Percentiles rank a stretch among this genome's conserved stretches.
Conservation (phyloP, 768 basidiomycete species). For the Pleurotus sapidus region DNA sequence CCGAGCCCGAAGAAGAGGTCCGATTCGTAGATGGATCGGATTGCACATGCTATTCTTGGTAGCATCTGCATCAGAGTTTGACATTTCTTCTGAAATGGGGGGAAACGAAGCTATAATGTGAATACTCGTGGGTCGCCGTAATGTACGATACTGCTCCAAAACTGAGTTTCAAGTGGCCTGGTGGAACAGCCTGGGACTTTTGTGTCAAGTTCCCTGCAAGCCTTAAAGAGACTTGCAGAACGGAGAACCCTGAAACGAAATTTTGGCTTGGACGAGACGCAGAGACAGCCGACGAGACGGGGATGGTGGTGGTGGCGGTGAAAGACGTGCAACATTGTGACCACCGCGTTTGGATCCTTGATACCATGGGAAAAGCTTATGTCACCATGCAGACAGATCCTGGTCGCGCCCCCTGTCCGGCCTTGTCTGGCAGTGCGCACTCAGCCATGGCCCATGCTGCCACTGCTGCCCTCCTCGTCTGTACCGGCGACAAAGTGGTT, state of each 20-base stretch:
- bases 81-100: not conserved
- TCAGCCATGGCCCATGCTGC: slow-evolving; percentile 9
- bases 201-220: not conserved
- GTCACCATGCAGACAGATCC: slow-evolving; percentile 14
- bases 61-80: not conserved
- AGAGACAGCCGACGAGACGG: too few relatives aligned
- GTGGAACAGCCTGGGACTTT: not conserved
- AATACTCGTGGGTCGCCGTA: not conserved
- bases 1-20: not conserved
- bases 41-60: not conserved
- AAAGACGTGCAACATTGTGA: not conserved
- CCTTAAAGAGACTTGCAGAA: not conserved
- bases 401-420: not conserved
- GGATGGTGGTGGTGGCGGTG: not conserved
- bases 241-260: not conserved
- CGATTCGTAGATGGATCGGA: not conserved
- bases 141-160: not conserved
- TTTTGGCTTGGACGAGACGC: not conserved
- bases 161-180: not conserved
- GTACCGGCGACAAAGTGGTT: slow-evolving; percentile 56
- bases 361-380: slow-evolving; percentile 4
- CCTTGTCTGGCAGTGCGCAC: slow-evolving; percentile 14
- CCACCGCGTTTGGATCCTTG: too few relatives aligned
- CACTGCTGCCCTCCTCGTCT: slow-evolving; percentile 22
- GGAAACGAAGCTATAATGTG: not conserved